Evolutionary conservation across 2,329 filamentous ascomycete genomes (phyloP).

Genomic region (Capronia coronata): DNA sequence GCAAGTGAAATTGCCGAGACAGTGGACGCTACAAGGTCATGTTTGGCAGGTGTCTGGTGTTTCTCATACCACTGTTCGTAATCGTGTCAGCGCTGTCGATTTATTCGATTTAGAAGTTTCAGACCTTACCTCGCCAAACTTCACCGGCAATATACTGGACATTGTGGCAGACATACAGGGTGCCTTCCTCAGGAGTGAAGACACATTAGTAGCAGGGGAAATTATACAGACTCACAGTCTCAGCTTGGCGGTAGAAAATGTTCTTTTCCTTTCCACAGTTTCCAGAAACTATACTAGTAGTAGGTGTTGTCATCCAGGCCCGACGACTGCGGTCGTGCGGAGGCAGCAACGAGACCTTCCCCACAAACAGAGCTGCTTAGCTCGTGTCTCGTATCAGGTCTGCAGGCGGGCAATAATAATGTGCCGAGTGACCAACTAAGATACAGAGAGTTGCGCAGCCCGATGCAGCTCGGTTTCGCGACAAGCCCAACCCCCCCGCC

Average conservation of each 20-base stretch:
- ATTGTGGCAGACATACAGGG: neutral
- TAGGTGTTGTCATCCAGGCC: no score
- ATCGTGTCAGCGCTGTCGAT: neutral
- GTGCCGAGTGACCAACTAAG: neutral
- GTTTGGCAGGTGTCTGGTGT: conserved; percentile 47
- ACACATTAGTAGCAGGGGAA: neutral
- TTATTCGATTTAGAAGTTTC: neutral
- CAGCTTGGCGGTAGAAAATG: neutral
- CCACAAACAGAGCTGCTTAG: neutral
- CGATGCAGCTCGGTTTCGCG: neutral
- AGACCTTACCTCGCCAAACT: conserved; percentile 11
- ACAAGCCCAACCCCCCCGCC: neutral
- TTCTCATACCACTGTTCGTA: conserved; percentile 52
- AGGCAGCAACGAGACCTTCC: neutral
- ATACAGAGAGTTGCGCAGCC: neutral
- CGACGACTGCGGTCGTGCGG: no score
- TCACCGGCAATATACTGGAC: neutral
- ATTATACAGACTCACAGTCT: neutral
- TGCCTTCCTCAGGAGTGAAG: neutral
- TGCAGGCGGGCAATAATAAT: no score
- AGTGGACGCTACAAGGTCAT: conserved; percentile 75
- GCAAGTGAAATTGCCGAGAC: conserved; percentile 67
- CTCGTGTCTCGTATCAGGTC: conserved; percentile 9
- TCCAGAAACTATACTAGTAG: no score
- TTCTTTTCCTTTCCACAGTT: conserved; percentile 1